Base-by-base conservation (phyloP, 148 eudicot genomes). In the Rhododendron molle region DNA sequence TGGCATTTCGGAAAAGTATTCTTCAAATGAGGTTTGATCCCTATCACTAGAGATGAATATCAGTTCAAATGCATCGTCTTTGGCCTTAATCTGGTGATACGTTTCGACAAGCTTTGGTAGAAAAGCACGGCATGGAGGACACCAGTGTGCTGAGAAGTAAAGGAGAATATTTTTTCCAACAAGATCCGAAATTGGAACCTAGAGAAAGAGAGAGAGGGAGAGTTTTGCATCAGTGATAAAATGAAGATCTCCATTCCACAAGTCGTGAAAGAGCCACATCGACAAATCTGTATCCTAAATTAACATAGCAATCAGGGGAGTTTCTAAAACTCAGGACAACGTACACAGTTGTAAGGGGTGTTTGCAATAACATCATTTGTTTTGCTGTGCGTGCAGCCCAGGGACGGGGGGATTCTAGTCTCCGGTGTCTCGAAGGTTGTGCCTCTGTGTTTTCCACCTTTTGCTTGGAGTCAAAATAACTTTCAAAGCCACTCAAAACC, bases 121-220 rank as follows among this genome's bases (percentile, higher is more conserved):
- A 71, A 93, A 93, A 26, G 86, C 88, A 2, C 93, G 95, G 85
- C 93, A 91, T 76, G 93, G 93, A 23, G 93, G 90, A 77, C 95
- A 92, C 93, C 95, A 92, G 40, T 93, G 93, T 21, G 92, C 95
- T 10, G 95, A 93, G 88, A 93, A 91, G 79, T 91, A 93, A 7
- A 93, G 87, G 14, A 93, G 93, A 16, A 93, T 84, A 21, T 89
- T 89, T 83, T 90, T 91, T 23, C 95, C 93, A 43, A 90, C 90
- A 85, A 93, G 95, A 34, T 91, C 69, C 49, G 92, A 91, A 80
- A 93, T 85, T 0, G 91, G 92, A 73, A 93, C 92, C 93, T 93
- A 88, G 81, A 77, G 54, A 46, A 9, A 54, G 21, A 40, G 28
- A 76, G 20, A 82, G 40, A 32, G 23, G 43, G 20, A 50, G 20